A percentile compares a stretch with the other conserved stretches of the same genome.
These are phyloP conservation scores for Apiotrichum gracile DNA, from an alignment of 1,284 basidiomycete genomes.

Conservation along the genomic window DNA sequence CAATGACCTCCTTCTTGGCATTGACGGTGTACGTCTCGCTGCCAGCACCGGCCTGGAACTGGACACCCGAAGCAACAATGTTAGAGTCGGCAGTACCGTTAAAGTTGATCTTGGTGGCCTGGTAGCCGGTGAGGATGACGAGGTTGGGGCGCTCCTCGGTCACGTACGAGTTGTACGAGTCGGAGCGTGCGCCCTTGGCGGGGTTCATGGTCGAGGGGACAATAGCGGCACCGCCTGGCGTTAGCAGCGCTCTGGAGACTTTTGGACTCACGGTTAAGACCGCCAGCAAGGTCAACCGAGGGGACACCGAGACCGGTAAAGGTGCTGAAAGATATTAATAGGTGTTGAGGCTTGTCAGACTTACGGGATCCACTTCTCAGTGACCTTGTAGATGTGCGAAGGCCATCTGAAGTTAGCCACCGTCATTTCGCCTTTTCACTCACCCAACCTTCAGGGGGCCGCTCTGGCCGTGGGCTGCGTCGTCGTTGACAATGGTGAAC, in stretches of 20 bases:
- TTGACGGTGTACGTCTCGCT: conserved; percentile 18
- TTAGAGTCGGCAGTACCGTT: conserved; percentile 50
- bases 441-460: conserved; percentile 50
- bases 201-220: conserved; percentile 62
- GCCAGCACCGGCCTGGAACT: conserved; percentile 50
- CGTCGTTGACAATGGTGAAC: conserved; percentile 46
- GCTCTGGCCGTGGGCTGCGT: conserved; percentile 47
- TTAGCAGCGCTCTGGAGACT: not conserved
- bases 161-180: conserved; percentile 62
- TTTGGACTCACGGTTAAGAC: conserved; percentile 17
- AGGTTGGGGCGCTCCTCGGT: conserved; percentile 58
- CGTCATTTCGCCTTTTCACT: not conserved
- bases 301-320: conserved; percentile 51
- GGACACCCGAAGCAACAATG: conserved; percentile 56
- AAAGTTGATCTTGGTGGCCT: conserved; percentile 61
- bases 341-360: not conserved
- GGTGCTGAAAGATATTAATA: not conserved
- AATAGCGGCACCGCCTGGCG: conserved; percentile 42
- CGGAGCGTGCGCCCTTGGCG: conserved; percentile 59
- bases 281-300: conserved; percentile 44
- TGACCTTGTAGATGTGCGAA: conserved; percentile 49
- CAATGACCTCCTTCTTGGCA: conserved; percentile 12
- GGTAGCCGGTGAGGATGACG: conserved; percentile 53
- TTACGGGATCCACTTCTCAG: conserved; percentile 54
- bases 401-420: conserved; percentile 16